Conservation (phyloP, 192 early-diverging fungal genomes). For the Lobosporangium transversale region DNA sequence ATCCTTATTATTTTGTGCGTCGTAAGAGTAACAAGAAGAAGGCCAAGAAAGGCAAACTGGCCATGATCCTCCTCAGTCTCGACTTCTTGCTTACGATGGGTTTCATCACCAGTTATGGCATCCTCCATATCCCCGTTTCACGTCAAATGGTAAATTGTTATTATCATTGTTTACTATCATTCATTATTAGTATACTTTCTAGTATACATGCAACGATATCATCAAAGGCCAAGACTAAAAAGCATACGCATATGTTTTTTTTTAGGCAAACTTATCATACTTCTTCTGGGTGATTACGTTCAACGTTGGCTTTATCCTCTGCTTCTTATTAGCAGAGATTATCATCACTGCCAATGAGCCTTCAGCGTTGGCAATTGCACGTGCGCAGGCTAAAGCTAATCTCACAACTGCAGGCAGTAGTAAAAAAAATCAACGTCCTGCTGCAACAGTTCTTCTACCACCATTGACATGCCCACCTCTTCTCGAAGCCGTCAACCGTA, state of each 20-base stretch:
- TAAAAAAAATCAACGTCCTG: no score
- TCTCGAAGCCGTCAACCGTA: slow-evolving; percentile 77
- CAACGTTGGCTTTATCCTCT: slow-evolving; percentile 70
- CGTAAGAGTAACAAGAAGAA: slow-evolving; percentile 53
- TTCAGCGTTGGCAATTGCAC: slow-evolving; percentile 30
- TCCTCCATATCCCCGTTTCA: slow-evolving; percentile 68
- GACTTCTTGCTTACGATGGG: slow-evolving; percentile 55
- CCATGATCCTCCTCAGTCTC: slow-evolving; percentile 58
- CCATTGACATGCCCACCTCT: slow-evolving; percentile 64
- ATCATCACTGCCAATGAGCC: slow-evolving; percentile 35
- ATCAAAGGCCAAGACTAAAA: no score
- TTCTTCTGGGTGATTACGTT: slow-evolving; percentile 80
- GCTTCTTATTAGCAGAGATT: slow-evolving; percentile 69
- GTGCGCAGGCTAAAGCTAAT: slow-evolving; percentile 51
- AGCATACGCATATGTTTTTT: no score
- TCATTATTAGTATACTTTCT: background rate
- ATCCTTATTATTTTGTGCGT: slow-evolving; percentile 51
- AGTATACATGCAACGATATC: no score
- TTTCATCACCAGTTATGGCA: slow-evolving; percentile 63
- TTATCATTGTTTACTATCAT: no score
- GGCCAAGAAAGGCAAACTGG: slow-evolving; percentile 53
- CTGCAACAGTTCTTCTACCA: slow-evolving; percentile 52
- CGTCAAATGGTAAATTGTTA: slow-evolving; percentile 78
- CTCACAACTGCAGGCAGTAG: slow-evolving; percentile 45
- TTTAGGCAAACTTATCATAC: slow-evolving; percentile 76